Evolutionary conservation across 768 basidiomycete species (phyloP).

Genomic region (Auriculariales sp.): DNA sequence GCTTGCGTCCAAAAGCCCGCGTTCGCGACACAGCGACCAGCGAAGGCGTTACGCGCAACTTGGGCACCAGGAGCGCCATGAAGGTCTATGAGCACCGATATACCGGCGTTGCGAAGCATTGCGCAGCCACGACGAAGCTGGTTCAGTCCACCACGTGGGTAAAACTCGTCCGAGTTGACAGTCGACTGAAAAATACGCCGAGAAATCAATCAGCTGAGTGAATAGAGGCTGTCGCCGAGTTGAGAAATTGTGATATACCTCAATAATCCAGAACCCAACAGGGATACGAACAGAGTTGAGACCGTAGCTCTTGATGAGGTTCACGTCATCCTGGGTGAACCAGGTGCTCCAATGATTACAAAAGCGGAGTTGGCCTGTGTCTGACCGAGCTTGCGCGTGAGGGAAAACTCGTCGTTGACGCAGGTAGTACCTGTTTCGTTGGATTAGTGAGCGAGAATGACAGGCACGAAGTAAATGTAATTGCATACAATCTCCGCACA

Average conservation of each 20-base stretch:
- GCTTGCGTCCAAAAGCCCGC: neutral
- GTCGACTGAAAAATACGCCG: neutral
- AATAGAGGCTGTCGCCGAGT: too few species aligned
- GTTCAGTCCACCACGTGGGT: neutral
- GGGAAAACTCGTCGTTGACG: neutral
- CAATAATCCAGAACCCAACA: neutral
- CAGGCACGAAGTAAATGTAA: neutral
- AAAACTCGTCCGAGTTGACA: neutral
- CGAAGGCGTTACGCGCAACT: neutral
- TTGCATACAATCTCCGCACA: neutral
- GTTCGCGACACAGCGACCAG: neutral
- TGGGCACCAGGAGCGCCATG: neutral
- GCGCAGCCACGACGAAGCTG: neutral
- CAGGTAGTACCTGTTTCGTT: neutral
- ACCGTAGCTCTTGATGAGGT: neutral
- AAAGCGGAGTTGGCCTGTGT: neutral
- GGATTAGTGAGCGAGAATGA: neutral
- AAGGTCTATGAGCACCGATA: neutral
- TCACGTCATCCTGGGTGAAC: neutral
- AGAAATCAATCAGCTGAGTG: too few species aligned
- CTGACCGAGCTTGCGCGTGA: neutral
- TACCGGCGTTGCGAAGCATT: neutral
- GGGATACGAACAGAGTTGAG: neutral
- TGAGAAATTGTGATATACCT: too few species aligned
- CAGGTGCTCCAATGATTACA: neutral